Evolutionary conservation across 2,329 filamentous ascomycete genomes (phyloP), one percentile per base, ranked within the genome.

Genomic region (Lasiodiplodia hormozganensis): DNA sequence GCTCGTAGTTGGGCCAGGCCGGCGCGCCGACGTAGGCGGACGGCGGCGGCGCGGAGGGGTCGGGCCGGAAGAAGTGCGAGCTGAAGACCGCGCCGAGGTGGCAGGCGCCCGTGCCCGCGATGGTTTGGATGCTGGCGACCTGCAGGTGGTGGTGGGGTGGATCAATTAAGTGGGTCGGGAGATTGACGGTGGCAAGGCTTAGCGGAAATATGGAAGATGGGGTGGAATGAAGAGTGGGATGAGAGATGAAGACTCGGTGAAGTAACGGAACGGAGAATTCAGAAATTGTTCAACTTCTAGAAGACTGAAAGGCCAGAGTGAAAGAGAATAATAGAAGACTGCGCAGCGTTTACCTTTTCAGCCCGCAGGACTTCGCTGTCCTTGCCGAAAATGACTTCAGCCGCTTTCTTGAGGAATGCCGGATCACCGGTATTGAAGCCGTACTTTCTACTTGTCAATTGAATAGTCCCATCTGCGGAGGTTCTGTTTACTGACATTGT

Each of bases 21-120:
- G 78, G 78, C 1, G 70, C 71, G 5, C 75, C 72, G 11, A 81
- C 67, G 58, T 78, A 80, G 5, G 78, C 76, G 23, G 70, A 73
- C 18, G 21, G 23, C 10, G 49, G 49, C 31, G 36, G 21, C 36
- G 12, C 11, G n/a, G 31, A n/a, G n/a, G 21, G 10, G 23, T 36
- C 14, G 56, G 72, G 71, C 2, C 71, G 53, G 36, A 75, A 68
- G 10, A 69, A 73, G 3, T 73, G 73, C 21, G 72, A 71, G 2
- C 79, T 65, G 21, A 80, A 74, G 14, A 77, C 62, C 8, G 76
- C 76, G 21, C 74, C 79, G n/a, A 81, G 71, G 62, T 81, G 78
- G 43, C 76, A 75, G 5, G 79, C 76, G 2, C 79, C 79, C 0
- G 79, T 81, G 7, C 80, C 79, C 0, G 79, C 80, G 38, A 81